Percentiles rank a stretch among this genome's conserved stretches.
phyloP scores from a whole-genome alignment of 192 early-diverging fungal species.

The Chytriomyces confervae region DNA sequence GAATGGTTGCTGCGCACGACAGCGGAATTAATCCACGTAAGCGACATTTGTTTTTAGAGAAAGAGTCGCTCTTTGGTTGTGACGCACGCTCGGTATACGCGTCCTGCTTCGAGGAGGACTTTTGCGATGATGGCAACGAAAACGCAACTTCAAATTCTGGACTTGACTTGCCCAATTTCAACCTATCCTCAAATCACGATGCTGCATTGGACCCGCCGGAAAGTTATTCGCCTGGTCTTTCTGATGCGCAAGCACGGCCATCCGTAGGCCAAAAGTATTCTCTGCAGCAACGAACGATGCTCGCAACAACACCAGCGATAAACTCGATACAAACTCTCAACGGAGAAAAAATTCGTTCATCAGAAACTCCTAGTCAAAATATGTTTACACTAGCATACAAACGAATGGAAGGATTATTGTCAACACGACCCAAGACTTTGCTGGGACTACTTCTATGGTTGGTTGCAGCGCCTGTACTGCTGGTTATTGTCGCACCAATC shows the following conservation, averaged over 20 bases:
- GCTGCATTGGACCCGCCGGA: neutral
- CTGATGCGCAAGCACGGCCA: neutral
- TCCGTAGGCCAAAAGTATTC: neutral
- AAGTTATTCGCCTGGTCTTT: neutral
- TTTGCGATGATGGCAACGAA: neutral
- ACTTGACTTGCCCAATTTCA: neutral
- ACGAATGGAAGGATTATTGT: too few relatives aligned
- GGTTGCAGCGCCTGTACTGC: too few relatives aligned
- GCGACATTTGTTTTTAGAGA: neutral
- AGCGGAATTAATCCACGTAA: neutral
- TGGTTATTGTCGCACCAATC: too few relatives aligned
- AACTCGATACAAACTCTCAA: too few relatives aligned
- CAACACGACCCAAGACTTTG: too few relatives aligned
- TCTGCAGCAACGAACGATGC: neutral
- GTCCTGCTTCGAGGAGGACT: slow-evolving; percentile 4
- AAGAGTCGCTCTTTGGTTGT: neutral
- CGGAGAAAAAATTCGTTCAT: too few relatives aligned
- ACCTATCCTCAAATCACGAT: neutral
- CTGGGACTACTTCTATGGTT: too few relatives aligned
- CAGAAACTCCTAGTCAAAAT: too few relatives aligned
- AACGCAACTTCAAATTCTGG: neutral
- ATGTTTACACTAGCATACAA: too few relatives aligned
- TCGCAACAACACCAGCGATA: too few relatives aligned
- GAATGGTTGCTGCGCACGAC: neutral
- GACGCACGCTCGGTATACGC: neutral